A percentile compares a stretch with the other conserved stretches of the same genome.
These are phyloP conservation scores for Malus sieversii DNA, from an alignment of 306 rosid genomes.

Conservation along the genomic window DNA sequence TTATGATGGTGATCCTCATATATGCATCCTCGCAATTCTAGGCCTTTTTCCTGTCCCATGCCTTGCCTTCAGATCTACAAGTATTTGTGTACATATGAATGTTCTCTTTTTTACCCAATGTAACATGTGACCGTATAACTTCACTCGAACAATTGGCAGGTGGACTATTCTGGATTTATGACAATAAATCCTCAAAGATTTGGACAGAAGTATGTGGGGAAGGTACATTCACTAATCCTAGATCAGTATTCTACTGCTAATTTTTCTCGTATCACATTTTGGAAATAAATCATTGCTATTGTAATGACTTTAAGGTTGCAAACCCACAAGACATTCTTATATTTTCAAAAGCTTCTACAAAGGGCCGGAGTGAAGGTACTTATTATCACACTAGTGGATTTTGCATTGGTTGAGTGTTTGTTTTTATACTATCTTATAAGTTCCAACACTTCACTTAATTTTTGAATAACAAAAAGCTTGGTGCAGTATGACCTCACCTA, in stretches of 20 bases:
- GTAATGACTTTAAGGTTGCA: conserved; percentile 59
- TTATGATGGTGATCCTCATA: background rate
- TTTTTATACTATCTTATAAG: background rate
- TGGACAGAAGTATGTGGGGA: conserved; percentile 99
- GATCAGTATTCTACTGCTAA: conserved; percentile 17
- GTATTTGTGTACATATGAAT: background rate
- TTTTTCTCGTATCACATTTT: conserved; percentile 24
- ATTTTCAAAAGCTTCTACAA: conserved; percentile 82
- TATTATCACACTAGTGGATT: background rate
- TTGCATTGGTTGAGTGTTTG: background rate
- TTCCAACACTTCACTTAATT: background rate
- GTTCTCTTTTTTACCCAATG: background rate
- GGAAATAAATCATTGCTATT: conserved; percentile 15
- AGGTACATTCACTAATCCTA: conserved; percentile 47
- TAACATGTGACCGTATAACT: background rate
- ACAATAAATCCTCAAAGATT: conserved; percentile 97
- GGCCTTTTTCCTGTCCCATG: background rate
- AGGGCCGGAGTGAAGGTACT: conserved; percentile 57
- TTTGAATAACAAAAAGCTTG: background rate
- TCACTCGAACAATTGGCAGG: conserved; percentile 46
- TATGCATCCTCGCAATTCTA: background rate
- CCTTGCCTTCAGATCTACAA: background rate
- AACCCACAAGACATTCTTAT: conserved; percentile 98
- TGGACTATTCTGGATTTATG: conserved; percentile 97
- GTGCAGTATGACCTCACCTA: background rate